These are phyloP conservation scores for Spongospora subterranea DNA, from an alignment of 208 protist genomes.

Conservation along the genomic window DNA sequence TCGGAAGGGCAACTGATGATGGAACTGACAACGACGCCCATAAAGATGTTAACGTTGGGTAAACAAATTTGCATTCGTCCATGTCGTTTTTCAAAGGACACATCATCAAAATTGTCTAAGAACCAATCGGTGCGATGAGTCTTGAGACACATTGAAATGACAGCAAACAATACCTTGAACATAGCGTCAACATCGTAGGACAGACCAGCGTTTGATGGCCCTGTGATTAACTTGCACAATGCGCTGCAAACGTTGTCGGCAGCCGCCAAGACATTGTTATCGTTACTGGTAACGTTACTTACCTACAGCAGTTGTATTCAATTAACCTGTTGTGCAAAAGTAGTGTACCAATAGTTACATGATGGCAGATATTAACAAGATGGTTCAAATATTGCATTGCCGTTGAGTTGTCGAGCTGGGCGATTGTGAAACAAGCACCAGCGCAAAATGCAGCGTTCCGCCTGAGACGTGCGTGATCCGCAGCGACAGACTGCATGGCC, in stretches of 20 bases:
- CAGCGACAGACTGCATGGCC: not conserved
- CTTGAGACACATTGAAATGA: slow-evolving; percentile 5
- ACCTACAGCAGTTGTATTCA: too few relatives aligned
- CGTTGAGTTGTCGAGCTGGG: not conserved
- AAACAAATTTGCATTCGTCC: slow-evolving; percentile 34
- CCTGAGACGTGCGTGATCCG: slow-evolving; percentile 4
- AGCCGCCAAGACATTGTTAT: slow-evolving; percentile 19
- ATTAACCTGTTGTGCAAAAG: too few relatives aligned
- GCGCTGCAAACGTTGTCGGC: slow-evolving; percentile 54
- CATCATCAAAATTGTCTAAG: slow-evolving; percentile 5
- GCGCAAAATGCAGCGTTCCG: slow-evolving; percentile 46
- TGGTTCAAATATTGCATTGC: not conserved
- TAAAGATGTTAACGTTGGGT: not conserved
- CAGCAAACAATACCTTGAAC: slow-evolving; percentile 39
- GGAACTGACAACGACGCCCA: not conserved
- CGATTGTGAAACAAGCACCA: slow-evolving; percentile 25
- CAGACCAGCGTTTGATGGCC: not conserved
- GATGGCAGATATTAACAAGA: not conserved
- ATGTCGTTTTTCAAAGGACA: slow-evolving; percentile 22
- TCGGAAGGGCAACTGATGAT: not conserved
- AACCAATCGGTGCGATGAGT: not conserved
- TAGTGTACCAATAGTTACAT: too few relatives aligned
- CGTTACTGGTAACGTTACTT: not conserved
- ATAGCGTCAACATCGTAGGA: not conserved
- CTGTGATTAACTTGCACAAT: slow-evolving; percentile 19